phyloP scores from a whole-genome alignment of 78 protist species.

The Polysphondylium violaceum region DNA sequence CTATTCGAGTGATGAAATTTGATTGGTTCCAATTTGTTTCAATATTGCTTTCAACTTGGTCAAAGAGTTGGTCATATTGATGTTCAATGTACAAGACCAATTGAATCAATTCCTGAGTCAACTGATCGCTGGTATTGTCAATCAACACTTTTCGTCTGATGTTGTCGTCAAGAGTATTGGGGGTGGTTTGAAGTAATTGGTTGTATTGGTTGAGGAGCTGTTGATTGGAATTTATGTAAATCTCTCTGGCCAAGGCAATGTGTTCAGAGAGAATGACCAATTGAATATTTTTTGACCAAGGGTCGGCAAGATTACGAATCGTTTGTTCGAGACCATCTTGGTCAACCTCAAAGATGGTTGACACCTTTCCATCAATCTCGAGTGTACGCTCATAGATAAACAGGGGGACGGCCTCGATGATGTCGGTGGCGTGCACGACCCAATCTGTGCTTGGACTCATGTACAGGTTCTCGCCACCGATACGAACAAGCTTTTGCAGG shows the following conservation, averaged over 20 bases:
- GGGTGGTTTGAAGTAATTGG: background rate
- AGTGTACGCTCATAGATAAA: constrained; percentile 69
- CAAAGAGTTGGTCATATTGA: background rate
- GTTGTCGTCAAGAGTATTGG: background rate
- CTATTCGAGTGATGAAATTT: constrained; percentile 41
- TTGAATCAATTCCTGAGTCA: constrained; percentile 18
- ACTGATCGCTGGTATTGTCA: no score
- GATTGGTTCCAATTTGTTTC: constrained; percentile 41
- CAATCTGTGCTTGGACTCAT: constrained; percentile 70
- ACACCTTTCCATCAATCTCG: constrained; percentile 19
- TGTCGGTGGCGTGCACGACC: constrained; percentile 74
- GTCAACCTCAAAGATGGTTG: constrained; percentile 69
- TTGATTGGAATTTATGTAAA: background rate
- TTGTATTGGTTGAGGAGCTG: background rate
- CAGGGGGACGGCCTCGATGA: constrained; percentile 80
- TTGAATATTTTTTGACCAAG: constrained; percentile 61
- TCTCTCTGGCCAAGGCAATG: constrained; percentile 53
- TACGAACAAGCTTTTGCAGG: constrained; percentile 58
- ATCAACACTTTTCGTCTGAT: background rate
- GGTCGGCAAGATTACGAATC: constrained; percentile 42
- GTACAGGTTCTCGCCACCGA: constrained; percentile 73
- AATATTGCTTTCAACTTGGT: constrained; percentile 2
- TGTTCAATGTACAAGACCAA: background rate
- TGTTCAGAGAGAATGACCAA: constrained; percentile 39
- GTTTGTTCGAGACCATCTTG: constrained; percentile 82